These are phyloP conservation scores for Fusarium scirpi DNA, from an alignment of 2,329 filamentous ascomycete genomes.

Conservation along the genomic window DNA sequence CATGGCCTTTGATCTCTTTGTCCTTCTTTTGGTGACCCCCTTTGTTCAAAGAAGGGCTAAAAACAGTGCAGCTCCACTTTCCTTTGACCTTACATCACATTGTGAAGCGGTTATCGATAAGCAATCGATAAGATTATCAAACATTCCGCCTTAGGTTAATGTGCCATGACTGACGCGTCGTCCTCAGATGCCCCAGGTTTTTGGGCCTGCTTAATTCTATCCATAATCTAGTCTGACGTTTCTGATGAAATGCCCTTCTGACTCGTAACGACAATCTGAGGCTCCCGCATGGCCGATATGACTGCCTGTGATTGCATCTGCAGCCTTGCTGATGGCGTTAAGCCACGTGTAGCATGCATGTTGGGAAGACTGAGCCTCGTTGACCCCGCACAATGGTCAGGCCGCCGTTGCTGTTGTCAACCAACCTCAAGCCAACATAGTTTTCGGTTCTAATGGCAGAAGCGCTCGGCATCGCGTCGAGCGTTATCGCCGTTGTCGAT, in stretches of 20 bases:
- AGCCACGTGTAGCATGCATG: not conserved
- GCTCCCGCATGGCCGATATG: too few species aligned
- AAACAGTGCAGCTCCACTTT: not conserved
- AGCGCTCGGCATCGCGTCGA: not conserved
- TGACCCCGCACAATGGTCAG: not conserved
- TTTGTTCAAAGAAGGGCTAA: not conserved
- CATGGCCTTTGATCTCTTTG: slow-evolving; percentile 1
- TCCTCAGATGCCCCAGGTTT: too few species aligned
- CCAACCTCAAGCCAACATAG: not conserved
- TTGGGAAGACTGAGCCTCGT: not conserved
- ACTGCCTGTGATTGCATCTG: too few species aligned
- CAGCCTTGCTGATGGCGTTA: too few species aligned
- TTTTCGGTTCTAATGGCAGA: not conserved
- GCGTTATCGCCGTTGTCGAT: not conserved
- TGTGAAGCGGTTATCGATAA: not conserved
- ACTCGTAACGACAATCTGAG: too few species aligned
- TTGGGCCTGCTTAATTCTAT: too few species aligned
- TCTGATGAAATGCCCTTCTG: too few species aligned
- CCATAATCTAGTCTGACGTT: too few species aligned
- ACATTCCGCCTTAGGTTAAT: too few species aligned
- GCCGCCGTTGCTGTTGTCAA: not conserved
- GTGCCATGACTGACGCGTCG: too few species aligned
- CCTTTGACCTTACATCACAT: not conserved
- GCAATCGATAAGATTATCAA: not conserved
- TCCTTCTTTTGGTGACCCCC: not conserved